Evolutionary conservation across 2,329 filamentous ascomycete genomes (phyloP).

Genomic region (Epichloe amarillans): DNA sequence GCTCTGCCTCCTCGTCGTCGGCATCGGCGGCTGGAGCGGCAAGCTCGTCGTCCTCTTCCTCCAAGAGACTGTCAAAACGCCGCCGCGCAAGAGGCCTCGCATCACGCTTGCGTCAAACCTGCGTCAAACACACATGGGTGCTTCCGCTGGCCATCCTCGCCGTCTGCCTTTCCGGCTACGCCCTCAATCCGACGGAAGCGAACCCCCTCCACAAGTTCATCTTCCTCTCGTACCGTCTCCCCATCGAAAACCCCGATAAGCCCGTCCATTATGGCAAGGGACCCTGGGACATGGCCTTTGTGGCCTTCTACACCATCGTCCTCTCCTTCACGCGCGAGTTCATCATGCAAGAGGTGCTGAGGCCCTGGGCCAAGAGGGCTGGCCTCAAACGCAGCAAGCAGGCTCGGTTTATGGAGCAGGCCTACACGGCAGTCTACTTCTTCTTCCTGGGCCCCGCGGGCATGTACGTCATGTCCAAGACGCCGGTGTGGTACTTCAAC

Average conservation of each 20-base stretch:
- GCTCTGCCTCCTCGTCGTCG: conserved; percentile 1
- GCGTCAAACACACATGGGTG: conserved; percentile 47
- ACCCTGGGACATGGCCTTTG: conserved; percentile 72
- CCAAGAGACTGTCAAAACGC: conserved; percentile 37
- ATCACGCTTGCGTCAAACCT: conserved; percentile 36
- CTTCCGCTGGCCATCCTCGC: conserved; percentile 55
- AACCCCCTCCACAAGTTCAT: conserved; percentile 74
- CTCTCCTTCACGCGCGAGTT: conserved; percentile 92
- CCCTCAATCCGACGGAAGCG: conserved; percentile 58
- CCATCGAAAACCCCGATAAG: conserved; percentile 28
- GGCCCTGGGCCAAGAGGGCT: conserved; percentile 56
- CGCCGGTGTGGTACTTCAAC: conserved; percentile 95
- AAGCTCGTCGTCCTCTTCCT: conserved; percentile 12
- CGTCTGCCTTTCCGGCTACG: conserved; percentile 54
- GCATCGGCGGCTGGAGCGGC: neutral
- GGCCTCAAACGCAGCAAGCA: conserved; percentile 71
- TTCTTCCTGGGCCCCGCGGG: conserved; percentile 68
- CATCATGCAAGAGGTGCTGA: conserved; percentile 81
- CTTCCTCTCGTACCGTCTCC: conserved; percentile 77
- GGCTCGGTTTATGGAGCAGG: conserved; percentile 88
- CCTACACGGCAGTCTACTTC: conserved; percentile 90
- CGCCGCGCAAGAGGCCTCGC: conserved; percentile 39
- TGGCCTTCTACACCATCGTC: conserved; percentile 78
- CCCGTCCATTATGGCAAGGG: conserved; percentile 75
- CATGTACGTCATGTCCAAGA: conserved; percentile 79